Percentiles rank a stretch among this genome's conserved stretches.
Conservation (phyloP, 805 yeast genomes). For the Saccharomycopsis sp. region DNA sequence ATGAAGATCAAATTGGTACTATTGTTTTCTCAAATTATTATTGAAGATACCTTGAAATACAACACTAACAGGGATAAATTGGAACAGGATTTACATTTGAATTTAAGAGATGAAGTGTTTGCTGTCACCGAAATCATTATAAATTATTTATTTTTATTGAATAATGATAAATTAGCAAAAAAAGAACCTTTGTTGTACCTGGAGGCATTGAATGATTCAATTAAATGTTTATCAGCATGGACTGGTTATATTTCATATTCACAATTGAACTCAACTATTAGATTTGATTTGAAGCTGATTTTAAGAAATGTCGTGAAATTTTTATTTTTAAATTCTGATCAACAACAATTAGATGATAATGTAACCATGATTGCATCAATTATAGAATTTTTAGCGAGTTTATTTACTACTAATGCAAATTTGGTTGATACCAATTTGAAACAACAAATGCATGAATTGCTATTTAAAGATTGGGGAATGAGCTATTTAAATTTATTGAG, state of each 20-base stretch:
- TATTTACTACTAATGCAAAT: slow-evolving; percentile 21
- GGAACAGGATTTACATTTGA: slow-evolving; percentile 31
- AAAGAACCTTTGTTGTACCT: neutral
- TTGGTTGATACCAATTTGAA: slow-evolving; percentile 26
- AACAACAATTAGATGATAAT: slow-evolving; percentile 6
- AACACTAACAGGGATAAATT: slow-evolving; percentile 23
- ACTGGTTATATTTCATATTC: slow-evolving; percentile 7
- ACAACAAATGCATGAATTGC: slow-evolving; percentile 27
- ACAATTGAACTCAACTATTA: slow-evolving; percentile 1
- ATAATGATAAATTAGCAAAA: slow-evolving; percentile 3
- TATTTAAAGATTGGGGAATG: slow-evolving; percentile 43
- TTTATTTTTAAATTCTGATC: neutral
- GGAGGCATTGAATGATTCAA: neutral
- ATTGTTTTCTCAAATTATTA: slow-evolving; percentile 38
- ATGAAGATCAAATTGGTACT: slow-evolving; percentile 22
- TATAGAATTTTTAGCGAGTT: slow-evolving; percentile 20
- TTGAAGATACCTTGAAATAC: slow-evolving; percentile 43
- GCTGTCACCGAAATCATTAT: slow-evolving; percentile 26
- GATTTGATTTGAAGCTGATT: slow-evolving; percentile 1
- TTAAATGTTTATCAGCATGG: slow-evolving; percentile 11
- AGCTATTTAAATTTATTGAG: slow-evolving; percentile 32
- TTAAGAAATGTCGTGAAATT: neutral
- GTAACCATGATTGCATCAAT: neutral
- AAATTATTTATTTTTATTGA: slow-evolving; percentile 18
- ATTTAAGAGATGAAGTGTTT: slow-evolving; percentile 33